phyloP scores from a whole-genome alignment of 1,284 basidiomycete genomes.

The Ganoderma lingzhi region DNA sequence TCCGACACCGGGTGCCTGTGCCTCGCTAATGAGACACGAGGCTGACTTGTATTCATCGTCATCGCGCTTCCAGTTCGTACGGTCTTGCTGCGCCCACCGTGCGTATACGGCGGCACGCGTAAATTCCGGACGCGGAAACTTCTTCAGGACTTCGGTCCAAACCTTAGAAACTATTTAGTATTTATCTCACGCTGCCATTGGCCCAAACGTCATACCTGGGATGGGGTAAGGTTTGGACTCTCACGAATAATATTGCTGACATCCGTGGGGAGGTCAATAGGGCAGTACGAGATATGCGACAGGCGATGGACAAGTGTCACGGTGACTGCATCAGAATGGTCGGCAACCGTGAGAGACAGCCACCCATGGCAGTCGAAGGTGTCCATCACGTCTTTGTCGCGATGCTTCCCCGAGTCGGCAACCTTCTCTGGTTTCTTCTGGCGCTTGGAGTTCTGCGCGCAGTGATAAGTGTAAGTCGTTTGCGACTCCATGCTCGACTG shows the following conservation, averaged over 20 bases:
- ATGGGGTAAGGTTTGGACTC: not conserved
- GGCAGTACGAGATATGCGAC: not conserved
- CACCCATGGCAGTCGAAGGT: not conserved
- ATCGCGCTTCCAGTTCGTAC: not conserved
- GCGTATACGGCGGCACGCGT: not conserved
- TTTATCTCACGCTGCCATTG: no score
- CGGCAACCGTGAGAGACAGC: not conserved
- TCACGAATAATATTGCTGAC: not conserved
- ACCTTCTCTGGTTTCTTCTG: not conserved
- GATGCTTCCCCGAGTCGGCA: not conserved
- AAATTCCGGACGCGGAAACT: not conserved
- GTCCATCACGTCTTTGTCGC: not conserved
- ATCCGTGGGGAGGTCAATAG: not conserved
- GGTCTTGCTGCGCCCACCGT: not conserved
- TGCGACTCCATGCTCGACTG: not conserved
- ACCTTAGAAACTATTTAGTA: not conserved
- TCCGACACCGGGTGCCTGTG: not conserved
- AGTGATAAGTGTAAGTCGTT: not conserved
- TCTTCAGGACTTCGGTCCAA: not conserved
- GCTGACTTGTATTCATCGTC: not conserved
- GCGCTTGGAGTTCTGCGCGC: not conserved
- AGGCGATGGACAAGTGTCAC: not conserved
- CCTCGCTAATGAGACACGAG: not conserved
- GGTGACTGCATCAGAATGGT: not conserved
- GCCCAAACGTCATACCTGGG: not conserved